A percentile compares a stretch with the other conserved stretches of the same genome.
Conservation (phyloP, 768 basidiomycete genomes). For the Lepiota subincarnata region DNA sequence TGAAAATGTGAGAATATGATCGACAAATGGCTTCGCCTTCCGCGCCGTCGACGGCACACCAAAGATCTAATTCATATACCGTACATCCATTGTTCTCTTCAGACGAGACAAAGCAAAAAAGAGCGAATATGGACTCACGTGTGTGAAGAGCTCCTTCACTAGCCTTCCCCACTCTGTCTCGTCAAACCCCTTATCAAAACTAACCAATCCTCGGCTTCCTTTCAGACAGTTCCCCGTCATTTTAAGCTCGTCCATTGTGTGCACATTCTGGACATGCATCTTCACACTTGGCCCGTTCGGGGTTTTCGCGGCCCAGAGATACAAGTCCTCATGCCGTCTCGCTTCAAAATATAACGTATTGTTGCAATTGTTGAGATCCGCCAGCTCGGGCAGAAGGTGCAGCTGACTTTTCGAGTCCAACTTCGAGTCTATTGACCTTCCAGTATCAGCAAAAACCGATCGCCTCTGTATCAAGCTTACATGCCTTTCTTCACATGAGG, state of each 20-base stretch:
- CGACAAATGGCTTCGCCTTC: slow-evolving; percentile 93
- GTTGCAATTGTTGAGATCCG: slow-evolving; percentile 97
- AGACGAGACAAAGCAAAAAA: background rate
- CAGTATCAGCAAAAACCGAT: background rate
- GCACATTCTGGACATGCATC: slow-evolving; percentile 96
- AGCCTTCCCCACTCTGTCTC: slow-evolving; percentile 81
- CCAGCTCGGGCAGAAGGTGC: slow-evolving; percentile 89
- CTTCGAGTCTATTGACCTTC: slow-evolving; percentile 71
- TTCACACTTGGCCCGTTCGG: slow-evolving; percentile 98
- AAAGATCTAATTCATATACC: slow-evolving; percentile 64
- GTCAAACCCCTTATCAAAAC: slow-evolving; percentile 90
- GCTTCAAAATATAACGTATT: slow-evolving; percentile 98
- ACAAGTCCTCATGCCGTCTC: slow-evolving; percentile 90
- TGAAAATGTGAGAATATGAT: slow-evolving; percentile 96
- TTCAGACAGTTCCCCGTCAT: slow-evolving; percentile 99
- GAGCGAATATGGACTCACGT: slow-evolving; percentile 49
- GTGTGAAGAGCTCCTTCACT: slow-evolving; percentile 91
- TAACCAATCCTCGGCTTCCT: slow-evolving; percentile 87
- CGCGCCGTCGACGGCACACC: slow-evolving; percentile 90
- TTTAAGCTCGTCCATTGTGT: slow-evolving; percentile 99
- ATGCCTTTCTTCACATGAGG: slow-evolving; percentile 97
- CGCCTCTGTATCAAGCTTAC: slow-evolving; percentile 14
- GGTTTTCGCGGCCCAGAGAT: slow-evolving; percentile 94
- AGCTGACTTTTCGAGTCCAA: slow-evolving; percentile 96
- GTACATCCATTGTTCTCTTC: slow-evolving; percentile 2